Conservation (phyloP, 2,329 filamentous ascomycete species). For the Colletotrichum neosansevieriae region DNA sequence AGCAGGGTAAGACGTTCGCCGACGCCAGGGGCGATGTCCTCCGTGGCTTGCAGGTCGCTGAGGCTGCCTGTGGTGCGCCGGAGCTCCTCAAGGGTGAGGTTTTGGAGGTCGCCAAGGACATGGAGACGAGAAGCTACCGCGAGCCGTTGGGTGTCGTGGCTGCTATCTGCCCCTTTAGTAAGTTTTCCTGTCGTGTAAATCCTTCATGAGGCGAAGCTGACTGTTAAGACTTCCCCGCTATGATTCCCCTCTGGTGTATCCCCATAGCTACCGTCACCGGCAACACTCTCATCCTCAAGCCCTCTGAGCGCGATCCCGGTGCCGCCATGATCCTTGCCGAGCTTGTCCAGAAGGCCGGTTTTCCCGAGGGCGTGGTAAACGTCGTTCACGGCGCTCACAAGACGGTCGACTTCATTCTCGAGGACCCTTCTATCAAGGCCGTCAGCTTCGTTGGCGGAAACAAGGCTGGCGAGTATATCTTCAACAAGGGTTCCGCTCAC, state of each 20-base stretch:
- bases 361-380: conserved; percentile 85
- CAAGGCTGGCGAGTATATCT: conserved; percentile 91
- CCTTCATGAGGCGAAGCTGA: neutral
- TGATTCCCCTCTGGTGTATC: conserved; percentile 94
- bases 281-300: conserved; percentile 88
- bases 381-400: conserved; percentile 84
- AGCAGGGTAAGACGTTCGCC: conserved; percentile 90
- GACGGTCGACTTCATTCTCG: conserved; percentile 88
- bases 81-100: conserved; percentile 87
- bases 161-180: conserved; percentile 89
- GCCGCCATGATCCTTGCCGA: conserved; percentile 88
- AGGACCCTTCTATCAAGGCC: conserved; percentile 87
- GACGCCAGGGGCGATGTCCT: conserved; percentile 87
- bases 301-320: conserved; percentile 86
- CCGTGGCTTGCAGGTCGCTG: conserved; percentile 85
- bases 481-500: conserved; percentile 80
- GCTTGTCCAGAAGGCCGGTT: conserved; percentile 82
- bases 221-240: conserved; percentile 83
- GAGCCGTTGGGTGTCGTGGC: conserved; percentile 86
- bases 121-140: conserved; percentile 87
- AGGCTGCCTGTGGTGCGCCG: conserved; percentile 83
- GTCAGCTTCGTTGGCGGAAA: conserved; percentile 89
- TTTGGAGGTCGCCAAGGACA: conserved; percentile 87
- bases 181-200: conserved; percentile 47
- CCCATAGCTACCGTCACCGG: conserved; percentile 86